These are phyloP conservation scores for Phialocephala sp. DNA, from an alignment of 2,329 filamentous ascomycete species.

Conservation along the genomic window DNA sequence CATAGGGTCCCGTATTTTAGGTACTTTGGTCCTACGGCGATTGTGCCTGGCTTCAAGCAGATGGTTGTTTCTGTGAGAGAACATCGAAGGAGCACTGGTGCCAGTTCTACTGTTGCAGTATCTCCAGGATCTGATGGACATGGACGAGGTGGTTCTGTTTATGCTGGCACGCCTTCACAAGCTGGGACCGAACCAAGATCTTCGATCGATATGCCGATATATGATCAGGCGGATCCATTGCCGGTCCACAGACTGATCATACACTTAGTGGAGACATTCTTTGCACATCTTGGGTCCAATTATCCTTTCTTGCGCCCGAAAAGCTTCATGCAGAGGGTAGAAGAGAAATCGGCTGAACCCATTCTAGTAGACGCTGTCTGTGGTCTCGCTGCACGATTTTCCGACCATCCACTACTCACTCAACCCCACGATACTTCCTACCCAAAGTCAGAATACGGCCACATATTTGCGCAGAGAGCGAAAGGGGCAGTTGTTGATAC, in stretches of 20 bases:
- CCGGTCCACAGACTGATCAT: conserved; percentile 78
- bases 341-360: conserved; percentile 80
- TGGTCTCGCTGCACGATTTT: conserved; percentile 81
- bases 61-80: conserved; percentile 83
- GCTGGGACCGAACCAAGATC: conserved; percentile 33
- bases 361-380: conserved; percentile 89
- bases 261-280: conserved; percentile 80
- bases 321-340: conserved; percentile 75
- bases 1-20: conserved; percentile 85
- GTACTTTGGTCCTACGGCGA: conserved; percentile 89
- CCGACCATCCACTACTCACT: conserved; percentile 60
- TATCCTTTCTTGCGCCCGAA: conserved; percentile 81
- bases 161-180: conserved; percentile 32
- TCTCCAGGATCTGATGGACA: conserved; percentile 38
- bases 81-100: conserved; percentile 60
- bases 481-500: conserved; percentile 84
- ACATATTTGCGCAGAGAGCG: conserved; percentile 79
- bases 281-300: conserved; percentile 80
- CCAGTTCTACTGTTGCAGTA: conserved; percentile 36
- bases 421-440: conserved; percentile 55
- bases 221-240: conserved; percentile 73
- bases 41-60: conserved; percentile 90
- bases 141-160: conserved; percentile 29
- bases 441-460: conserved; percentile 71
- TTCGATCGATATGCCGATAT: conserved; percentile 64